phyloP scores from a whole-genome alignment of 768 basidiomycete genomes.

The Psilocybe tampanensis region DNA sequence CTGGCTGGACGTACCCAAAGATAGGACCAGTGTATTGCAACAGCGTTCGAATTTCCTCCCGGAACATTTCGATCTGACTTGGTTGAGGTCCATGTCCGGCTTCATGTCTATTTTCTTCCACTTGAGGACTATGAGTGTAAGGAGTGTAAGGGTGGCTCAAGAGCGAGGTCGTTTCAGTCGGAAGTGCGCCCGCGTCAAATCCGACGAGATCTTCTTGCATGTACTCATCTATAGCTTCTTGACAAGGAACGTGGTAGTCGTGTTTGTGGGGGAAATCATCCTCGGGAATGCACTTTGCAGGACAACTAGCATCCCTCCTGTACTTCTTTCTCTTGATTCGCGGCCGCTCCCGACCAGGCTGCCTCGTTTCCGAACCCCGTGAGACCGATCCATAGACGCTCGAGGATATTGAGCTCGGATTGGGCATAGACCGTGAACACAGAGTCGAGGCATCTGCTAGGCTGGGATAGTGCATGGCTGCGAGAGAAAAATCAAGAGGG shows the following conservation, averaged over 20 bases:
- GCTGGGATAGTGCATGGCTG: neutral
- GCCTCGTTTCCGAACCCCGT: neutral
- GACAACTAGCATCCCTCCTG: neutral
- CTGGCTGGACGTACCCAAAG: slow-evolving; percentile 54
- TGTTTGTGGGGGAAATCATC: no score
- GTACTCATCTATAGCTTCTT: neutral
- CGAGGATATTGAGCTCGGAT: neutral
- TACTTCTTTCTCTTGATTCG: neutral
- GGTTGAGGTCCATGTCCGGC: neutral
- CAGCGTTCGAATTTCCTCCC: slow-evolving; percentile 63
- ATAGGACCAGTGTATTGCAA: slow-evolving; percentile 69
- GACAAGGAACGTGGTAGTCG: no score
- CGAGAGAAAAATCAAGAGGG: neutral
- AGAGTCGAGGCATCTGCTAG: neutral
- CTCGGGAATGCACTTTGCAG: no score
- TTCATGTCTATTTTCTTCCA: neutral
- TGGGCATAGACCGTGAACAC: neutral
- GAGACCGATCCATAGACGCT: neutral
- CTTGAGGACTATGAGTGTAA: neutral
- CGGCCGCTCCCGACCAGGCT: neutral
- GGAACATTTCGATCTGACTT: slow-evolving; percentile 38
- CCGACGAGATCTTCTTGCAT: neutral
- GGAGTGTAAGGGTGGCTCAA: neutral
- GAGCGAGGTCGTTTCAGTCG: neutral
- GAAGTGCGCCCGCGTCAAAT: neutral